These are phyloP conservation scores for Alnus glutinosa DNA, from an alignment of 306 rosid genomes.

Conservation along the genomic window DNA sequence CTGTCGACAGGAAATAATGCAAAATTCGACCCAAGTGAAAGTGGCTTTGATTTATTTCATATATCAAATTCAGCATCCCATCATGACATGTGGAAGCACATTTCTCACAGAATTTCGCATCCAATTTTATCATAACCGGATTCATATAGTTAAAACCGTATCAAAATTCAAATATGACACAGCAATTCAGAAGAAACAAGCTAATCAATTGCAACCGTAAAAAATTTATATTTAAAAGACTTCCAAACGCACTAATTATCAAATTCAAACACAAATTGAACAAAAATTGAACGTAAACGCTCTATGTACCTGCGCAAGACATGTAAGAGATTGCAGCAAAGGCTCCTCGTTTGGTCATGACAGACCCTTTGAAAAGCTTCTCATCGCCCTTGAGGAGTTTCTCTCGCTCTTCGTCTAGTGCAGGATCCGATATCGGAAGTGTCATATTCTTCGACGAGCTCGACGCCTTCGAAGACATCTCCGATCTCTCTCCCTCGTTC, in stretches of 20 bases:
- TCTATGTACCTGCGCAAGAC: constrained; percentile 72
- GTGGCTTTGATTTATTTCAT: too few relatives aligned
- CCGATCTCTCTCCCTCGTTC: neutral
- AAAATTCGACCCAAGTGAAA: neutral
- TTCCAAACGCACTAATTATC: neutral
- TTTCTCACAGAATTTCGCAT: neutral
- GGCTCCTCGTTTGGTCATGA: constrained; percentile 89
- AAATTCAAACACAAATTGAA: neutral
- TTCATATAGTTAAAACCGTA: neutral
- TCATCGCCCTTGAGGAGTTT: constrained; percentile 45
- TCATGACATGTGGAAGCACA: neutral
- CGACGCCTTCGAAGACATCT: constrained; percentile 49
- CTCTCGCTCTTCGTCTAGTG: constrained; percentile 46
- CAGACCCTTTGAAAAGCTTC: constrained; percentile 75
- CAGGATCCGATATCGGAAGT: constrained; percentile 78
- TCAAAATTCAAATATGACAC: neutral
- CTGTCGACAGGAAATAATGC: neutral
- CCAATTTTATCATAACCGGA: neutral
- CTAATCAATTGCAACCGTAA: neutral
- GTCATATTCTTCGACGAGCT: constrained; percentile 44
- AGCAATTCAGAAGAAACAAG: neutral
- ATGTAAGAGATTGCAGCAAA: constrained; percentile 86
- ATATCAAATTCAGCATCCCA: neutral
- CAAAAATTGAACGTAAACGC: neutral
- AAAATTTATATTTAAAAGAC: neutral